Base-by-base conservation (phyloP, 768 basidiomycete genomes). In the Hypholoma sublateritium region DNA sequence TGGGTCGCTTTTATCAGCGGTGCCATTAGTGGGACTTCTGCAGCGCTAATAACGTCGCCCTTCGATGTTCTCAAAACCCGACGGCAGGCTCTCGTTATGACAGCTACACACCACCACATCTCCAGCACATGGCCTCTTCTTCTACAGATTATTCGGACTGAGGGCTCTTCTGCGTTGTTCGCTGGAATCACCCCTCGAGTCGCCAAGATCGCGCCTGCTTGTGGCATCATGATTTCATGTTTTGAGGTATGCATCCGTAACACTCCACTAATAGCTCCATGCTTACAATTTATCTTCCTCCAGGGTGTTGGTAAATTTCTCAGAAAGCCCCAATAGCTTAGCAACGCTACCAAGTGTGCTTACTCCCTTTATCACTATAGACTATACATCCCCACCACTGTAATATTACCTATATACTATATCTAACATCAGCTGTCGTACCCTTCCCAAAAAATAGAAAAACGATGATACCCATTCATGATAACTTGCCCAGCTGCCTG, bases 11-110 rank as follows among this genome's bases (percentile, higher is more conserved):
- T 98, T 69, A 71, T 87, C n/a, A 89, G 93, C 64, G 97, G 97
- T 0, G 94, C 95, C 7, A 72, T 88, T 50, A 93, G 92, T 62
- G 97, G 97, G 50, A 93, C 86, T 36, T 78, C 81, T 0, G 91
- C 96, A 9, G 93, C 95, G 1, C 73, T 97, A 24, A 59, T 96
- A 55, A 98, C 96, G 1, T 93, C 93, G 13, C 96, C 97, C 0
- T 97, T 98, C 67, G 97, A 99, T 67, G 95, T 98, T 19, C 79
- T 98, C 55, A 99, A 99, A 73, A 98, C 97, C 2, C 83, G 96
- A 53, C 78, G 93, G 50, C 97, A 99, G 68, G 87, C 95, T 3
- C 75, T 92, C 43, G 64, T 90, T 35, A 89, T 93, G 88, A 77
- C 82, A 8, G 68, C 77, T 8, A 68, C 85, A 3, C 67, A 75